phyloP scores from a whole-genome alignment of 257 asterid species.

The Solanum megistacrolobum region DNA sequence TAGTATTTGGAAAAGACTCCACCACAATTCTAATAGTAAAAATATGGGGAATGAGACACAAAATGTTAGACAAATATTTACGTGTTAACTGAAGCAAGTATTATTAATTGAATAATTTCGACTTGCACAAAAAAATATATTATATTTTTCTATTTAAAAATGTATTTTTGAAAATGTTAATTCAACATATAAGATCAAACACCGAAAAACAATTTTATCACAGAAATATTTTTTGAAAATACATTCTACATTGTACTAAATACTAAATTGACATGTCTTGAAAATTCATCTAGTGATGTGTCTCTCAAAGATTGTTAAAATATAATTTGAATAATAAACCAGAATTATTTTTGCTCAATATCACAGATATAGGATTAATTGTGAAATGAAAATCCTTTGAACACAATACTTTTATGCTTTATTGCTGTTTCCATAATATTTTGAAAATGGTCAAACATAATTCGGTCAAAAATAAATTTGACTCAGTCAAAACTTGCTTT shows the following conservation, averaged over 20 bases:
- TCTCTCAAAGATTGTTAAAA: neutral
- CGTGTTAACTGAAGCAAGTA: neutral
- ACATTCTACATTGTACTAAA: neutral
- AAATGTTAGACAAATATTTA: neutral
- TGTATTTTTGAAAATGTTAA: neutral
- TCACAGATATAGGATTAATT: neutral
- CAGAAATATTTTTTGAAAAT: neutral
- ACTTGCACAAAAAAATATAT: neutral
- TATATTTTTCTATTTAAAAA: neutral
- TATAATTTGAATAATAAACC: neutral
- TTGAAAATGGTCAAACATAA: neutral
- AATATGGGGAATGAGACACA: neutral
- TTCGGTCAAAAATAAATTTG: neutral
- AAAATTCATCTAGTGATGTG: neutral
- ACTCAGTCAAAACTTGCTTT: neutral
- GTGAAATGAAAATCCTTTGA: neutral
- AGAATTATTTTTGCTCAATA: neutral
- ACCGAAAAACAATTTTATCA: neutral
- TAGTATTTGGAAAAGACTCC: neutral
- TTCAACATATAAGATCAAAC: neutral
- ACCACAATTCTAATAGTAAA: neutral
- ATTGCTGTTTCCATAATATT: neutral
- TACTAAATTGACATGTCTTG: neutral
- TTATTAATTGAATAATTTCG: neutral
- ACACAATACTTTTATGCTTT: neutral